These are phyloP conservation scores for Quillaja saponaria DNA, from an alignment of 306 rosid genomes.

Conservation along the genomic window DNA sequence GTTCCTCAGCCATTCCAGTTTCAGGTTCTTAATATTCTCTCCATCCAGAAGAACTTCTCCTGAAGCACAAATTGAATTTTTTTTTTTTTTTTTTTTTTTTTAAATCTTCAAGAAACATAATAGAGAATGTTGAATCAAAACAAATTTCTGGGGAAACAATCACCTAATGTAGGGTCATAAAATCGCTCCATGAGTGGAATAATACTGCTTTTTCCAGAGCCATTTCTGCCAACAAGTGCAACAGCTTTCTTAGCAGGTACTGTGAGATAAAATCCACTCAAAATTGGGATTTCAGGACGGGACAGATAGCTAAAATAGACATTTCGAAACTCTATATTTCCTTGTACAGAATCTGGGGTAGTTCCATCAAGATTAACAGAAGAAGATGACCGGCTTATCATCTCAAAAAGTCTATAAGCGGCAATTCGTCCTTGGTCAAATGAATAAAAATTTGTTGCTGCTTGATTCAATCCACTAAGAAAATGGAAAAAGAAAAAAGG, in stretches of 20 bases:
- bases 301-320: constrained; percentile 98
- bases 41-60: constrained; percentile 99
- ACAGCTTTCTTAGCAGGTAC: constrained; percentile 99
- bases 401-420: constrained; percentile 97
- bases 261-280: constrained; percentile 96
- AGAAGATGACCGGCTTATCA: constrained; percentile 97
- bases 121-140: constrained; percentile 15
- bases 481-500: constrained; percentile 27
- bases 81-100: no score
- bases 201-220: constrained; percentile 98
- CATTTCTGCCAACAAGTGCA: constrained; percentile 99
- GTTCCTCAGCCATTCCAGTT: constrained; percentile 94
- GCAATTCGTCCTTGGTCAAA: constrained; percentile 99
- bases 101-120: neutral
- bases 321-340: constrained; percentile 94
- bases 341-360: constrained; percentile 72
- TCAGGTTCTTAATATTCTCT: constrained; percentile 89
- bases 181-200: constrained; percentile 99
- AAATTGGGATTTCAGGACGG: constrained; percentile 98
- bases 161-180: constrained; percentile 98
- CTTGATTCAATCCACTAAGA: constrained; percentile 92
- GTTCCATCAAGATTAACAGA: constrained; percentile 79
- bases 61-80: constrained; percentile 52
- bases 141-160: constrained; percentile 9
- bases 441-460: constrained; percentile 97